Conservation (phyloP, 2,329 filamentous ascomycete genomes). For the Microascus cirrosus region DNA sequence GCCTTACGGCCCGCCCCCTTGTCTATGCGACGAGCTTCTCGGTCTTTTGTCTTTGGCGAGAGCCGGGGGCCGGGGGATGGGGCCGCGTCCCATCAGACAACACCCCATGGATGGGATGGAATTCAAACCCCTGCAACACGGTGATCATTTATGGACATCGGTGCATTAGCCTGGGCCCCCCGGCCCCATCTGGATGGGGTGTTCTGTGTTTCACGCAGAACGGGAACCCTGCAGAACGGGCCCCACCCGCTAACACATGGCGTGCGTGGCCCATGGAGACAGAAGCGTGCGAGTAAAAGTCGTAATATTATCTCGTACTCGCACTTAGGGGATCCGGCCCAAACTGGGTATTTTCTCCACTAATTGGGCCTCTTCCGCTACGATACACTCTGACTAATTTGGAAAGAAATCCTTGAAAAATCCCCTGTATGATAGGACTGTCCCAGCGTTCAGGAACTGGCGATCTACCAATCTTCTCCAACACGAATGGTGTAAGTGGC, state of each 20-base stretch:
- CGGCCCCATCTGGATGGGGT: background rate
- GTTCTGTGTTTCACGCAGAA: background rate
- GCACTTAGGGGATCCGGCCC: too few relatives aligned
- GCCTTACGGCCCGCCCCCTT: background rate
- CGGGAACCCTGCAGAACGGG: background rate
- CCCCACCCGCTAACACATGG: background rate
- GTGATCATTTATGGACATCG: background rate
- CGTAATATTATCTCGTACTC: too few relatives aligned
- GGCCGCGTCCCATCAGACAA: background rate
- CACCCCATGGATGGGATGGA: conserved; percentile 1
- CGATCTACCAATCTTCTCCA: background rate
- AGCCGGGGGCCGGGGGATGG: background rate
- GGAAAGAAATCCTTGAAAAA: too few relatives aligned
- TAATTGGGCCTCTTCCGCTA: too few relatives aligned
- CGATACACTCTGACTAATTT: too few relatives aligned
- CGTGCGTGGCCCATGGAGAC: too few relatives aligned
- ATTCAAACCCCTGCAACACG: background rate
- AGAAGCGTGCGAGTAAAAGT: too few relatives aligned
- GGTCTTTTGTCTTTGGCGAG: background rate
- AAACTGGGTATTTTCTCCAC: too few relatives aligned
- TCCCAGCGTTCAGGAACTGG: background rate
- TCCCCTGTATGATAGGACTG: too few relatives aligned
- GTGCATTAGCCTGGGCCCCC: background rate
- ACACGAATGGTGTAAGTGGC: background rate
- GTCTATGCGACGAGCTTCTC: background rate